Evolutionary conservation across 2,329 filamentous ascomycete species (phyloP).

Genomic region (Colletotrichum sp.): DNA sequence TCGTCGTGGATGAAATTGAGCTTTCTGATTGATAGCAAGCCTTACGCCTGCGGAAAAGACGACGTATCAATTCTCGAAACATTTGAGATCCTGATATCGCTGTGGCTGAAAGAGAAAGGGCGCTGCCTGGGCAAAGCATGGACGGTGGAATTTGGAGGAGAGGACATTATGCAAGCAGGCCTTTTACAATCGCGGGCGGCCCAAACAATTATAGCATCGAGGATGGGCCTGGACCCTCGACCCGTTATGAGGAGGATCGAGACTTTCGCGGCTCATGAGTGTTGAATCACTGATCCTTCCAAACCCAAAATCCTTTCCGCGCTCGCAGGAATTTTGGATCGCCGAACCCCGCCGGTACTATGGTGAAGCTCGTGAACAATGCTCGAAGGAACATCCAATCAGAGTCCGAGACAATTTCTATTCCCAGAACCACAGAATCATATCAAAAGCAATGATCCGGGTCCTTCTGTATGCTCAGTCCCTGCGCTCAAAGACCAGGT

Average conservation of each 20-base stretch:
- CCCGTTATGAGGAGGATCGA: background rate
- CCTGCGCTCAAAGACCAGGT: background rate
- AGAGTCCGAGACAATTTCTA: background rate
- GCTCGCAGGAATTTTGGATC: background rate
- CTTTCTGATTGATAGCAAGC: background rate
- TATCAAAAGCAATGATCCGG: background rate
- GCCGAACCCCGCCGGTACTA: background rate
- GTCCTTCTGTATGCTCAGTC: background rate
- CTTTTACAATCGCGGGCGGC: background rate
- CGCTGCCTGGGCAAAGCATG: background rate
- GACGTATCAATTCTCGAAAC: background rate
- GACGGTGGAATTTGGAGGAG: background rate
- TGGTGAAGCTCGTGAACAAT: background rate
- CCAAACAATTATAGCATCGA: background rate
- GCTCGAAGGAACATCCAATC: background rate
- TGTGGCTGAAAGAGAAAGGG: background rate
- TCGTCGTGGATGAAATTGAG: background rate
- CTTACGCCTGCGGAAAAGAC: background rate
- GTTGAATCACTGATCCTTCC: background rate
- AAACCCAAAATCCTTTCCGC: background rate
- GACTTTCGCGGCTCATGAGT: background rate
- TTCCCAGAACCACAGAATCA: background rate
- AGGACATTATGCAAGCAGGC: background rate
- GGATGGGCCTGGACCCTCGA: background rate
- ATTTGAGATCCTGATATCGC: background rate